Conservation (phyloP, 768 basidiomycete species). For the Russula foetens region DNA sequence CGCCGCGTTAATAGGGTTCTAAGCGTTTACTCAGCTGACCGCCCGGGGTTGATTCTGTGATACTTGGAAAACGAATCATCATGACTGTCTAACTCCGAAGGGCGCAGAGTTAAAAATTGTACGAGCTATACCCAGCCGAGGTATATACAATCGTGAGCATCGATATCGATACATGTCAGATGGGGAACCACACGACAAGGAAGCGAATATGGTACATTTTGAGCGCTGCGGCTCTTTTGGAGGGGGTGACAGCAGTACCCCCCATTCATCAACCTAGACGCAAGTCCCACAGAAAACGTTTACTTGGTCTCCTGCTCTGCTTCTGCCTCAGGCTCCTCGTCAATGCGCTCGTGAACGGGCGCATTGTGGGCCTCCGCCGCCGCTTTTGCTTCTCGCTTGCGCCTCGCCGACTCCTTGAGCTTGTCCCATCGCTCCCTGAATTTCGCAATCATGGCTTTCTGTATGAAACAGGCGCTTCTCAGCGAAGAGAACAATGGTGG, state of each 20-base stretch:
- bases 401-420: slow-evolving; percentile 79
- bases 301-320: slow-evolving; percentile 39
- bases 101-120: not conserved
- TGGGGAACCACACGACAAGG: not conserved
- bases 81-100: slow-evolving; percentile 1
- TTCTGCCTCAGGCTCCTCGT: slow-evolving; percentile 59
- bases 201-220: slow-evolving; percentile 15
- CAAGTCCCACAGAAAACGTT: not conserved
- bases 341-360: slow-evolving; percentile 56
- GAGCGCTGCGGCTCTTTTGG: slow-evolving; percentile 7
- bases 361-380: slow-evolving; percentile 43
- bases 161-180: slow-evolving; percentile 14
- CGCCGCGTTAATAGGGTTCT: not conserved
- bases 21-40: slow-evolving; percentile 2
- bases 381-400: slow-evolving; percentile 69
- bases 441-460: slow-evolving; percentile 78
- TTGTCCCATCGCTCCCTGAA: slow-evolving; percentile 88
- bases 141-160: slow-evolving; percentile 3
- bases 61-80: not conserved
- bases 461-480: slow-evolving; percentile 17
- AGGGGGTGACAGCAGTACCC: not conserved
- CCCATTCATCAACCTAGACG: not conserved
- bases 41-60: not conserved
- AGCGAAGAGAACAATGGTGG: not conserved
- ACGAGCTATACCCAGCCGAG: slow-evolving; percentile 8